Percentiles rank a stretch among this genome's conserved stretches.
Conservation (phyloP, 306 rosid genomes). For the Quercus agrifolia region DNA sequence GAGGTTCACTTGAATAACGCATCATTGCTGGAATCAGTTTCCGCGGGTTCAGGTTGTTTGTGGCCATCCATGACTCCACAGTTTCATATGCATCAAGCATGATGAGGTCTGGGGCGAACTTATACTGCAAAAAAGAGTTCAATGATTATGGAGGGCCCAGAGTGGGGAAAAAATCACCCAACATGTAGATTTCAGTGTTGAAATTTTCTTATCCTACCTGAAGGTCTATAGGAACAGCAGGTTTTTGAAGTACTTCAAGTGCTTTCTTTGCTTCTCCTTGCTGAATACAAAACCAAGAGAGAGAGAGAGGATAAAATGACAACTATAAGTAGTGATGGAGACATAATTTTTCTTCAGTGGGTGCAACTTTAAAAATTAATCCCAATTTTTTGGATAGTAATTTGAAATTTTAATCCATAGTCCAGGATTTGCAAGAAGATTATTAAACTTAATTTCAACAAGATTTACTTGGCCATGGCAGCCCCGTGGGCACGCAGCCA, state of each 20-base stretch:
- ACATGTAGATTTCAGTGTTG: slow-evolving; percentile 4
- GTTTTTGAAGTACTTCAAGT: slow-evolving; percentile 87
- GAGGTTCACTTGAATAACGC: slow-evolving; percentile 98
- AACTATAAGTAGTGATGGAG: too few species aligned
- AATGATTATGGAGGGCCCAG: slow-evolving; percentile 1
- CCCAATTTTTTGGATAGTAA: too few species aligned
- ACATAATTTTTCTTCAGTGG: too few species aligned
- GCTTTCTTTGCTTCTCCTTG: slow-evolving; percentile 98
- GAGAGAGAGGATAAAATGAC: too few species aligned
- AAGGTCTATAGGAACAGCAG: slow-evolving; percentile 75
- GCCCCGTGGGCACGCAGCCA: too few species aligned
- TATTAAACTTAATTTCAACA: too few species aligned
- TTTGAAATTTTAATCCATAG: too few species aligned
- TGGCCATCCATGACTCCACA: slow-evolving; percentile 96
- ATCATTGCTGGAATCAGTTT: slow-evolving; percentile 99
- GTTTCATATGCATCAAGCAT: slow-evolving; percentile 98
- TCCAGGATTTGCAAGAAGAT: too few species aligned
- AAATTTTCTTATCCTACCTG: slow-evolving; percentile 50
- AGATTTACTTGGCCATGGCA: too few species aligned
- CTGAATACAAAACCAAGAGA: slow-evolving; percentile 34
- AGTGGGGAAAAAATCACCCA: slow-evolving; percentile 8
- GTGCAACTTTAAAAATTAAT: too few species aligned
- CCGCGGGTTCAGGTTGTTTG: slow-evolving; percentile 87
- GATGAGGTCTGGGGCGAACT: slow-evolving; percentile 94
- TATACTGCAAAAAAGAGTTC: slow-evolving; percentile 55